These are phyloP conservation scores for Pterocarpus santalinus DNA, from an alignment of 306 rosid species.

Conservation along the genomic window DNA sequence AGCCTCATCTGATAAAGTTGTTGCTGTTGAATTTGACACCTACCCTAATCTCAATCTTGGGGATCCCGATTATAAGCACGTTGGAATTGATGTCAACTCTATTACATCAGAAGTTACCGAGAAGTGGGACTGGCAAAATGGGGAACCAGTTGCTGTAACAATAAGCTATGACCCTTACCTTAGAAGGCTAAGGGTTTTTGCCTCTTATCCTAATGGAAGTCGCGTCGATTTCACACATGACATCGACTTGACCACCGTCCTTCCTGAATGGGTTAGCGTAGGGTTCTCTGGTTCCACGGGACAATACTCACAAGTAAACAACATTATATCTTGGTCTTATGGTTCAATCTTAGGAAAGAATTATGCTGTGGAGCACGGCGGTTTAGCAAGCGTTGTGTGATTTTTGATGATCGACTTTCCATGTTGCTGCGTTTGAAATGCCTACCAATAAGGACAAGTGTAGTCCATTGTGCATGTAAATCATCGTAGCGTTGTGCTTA, in stretches of 20 bases:
- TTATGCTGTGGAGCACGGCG: neutral
- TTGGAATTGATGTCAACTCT: conserved; percentile 41
- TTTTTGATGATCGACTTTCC: neutral
- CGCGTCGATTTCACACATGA: neutral
- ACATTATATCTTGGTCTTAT: neutral
- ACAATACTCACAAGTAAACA: neutral
- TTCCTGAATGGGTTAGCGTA: conserved; percentile 34
- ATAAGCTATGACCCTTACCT: neutral
- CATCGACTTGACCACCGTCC: neutral
- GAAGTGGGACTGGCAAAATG: neutral
- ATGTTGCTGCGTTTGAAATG: neutral
- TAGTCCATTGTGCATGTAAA: neutral
- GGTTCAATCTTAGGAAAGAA: neutral
- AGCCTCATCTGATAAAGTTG: no score
- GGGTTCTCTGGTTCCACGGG: conserved; percentile 38
- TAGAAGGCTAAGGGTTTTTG: neutral
- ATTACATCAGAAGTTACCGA: neutral
- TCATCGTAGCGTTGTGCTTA: no score
- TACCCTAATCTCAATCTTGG: neutral
- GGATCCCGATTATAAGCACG: conserved; percentile 39
- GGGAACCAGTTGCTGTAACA: neutral
- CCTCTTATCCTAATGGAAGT: neutral
- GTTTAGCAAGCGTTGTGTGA: neutral
- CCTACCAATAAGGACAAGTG: neutral
- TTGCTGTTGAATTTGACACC: conserved; percentile 43